Base-by-base conservation (phyloP, 2,329 filamentous ascomycete species). In the Mycosphaerella sp. region DNA sequence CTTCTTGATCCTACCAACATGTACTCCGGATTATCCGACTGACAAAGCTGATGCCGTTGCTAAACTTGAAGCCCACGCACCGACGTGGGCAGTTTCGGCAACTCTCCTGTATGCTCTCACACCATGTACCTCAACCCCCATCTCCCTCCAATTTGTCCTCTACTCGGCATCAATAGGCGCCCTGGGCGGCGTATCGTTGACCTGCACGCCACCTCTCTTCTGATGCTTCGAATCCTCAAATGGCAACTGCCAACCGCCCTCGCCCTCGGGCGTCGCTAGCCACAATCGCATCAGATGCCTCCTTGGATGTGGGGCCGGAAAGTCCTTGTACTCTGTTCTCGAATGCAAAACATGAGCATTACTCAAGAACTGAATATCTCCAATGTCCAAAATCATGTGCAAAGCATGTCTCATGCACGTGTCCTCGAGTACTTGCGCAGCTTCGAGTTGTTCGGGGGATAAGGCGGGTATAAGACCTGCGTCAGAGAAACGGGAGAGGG, bases 191-290 rank as follows among this genome's bases (percentile, higher is more conserved):
- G 78, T 86, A 67, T 94, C 81, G 68, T 95, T 80, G 2, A 95
- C 89, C 72, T 95, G 89, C 59, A 95, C 87, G 0, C 89, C 89
- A 6, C 88, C 88, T 14, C 89, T 78, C 79, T 94, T 95, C 79
- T 87, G 87, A 76, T 93, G 85, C 50, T 79, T 74, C 50, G 80
- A 85, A 69, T 95, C 89, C 61, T 81, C 83, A 71, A 90, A 91
- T 1, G 89, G 89, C 68, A 95, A 69, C 45, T 79, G 82, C 89
- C 89, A 95, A 0, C 89, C 89, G 2, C 88, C 89, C 69, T 95
- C 89, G 17, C 70, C 75, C 71, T 91, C 85, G 0, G 89, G 88
- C 2, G 86, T 89, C 9, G 86, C 83, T 49, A 95, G 72, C 89
- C 89, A 95, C 59, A 95, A 71, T 41, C 89, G 77, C 76, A 95